These are phyloP conservation scores for Clonostachys rhizophaga DNA, from an alignment of 2,329 filamentous ascomycete species.

Conservation along the genomic window DNA sequence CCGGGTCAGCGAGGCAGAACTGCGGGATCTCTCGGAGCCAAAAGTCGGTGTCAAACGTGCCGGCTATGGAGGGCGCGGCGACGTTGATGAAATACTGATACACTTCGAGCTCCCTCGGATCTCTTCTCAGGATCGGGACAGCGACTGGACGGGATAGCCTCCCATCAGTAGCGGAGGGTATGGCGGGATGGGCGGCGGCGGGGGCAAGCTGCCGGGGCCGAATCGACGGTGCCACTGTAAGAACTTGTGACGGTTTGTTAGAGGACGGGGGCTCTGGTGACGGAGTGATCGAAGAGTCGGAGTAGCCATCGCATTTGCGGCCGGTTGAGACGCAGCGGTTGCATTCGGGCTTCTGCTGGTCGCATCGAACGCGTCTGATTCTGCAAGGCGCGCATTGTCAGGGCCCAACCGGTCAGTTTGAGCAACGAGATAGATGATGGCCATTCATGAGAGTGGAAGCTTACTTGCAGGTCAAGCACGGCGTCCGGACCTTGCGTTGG, in stretches of 20 bases:
- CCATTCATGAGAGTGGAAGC: background rate
- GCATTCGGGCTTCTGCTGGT: constrained; percentile 20
- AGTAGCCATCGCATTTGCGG: constrained; percentile 25
- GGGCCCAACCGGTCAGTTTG: background rate
- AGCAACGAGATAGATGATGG: background rate
- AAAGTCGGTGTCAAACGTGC: constrained; percentile 9
- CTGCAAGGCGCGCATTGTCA: constrained; percentile 6
- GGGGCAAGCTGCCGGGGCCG: background rate
- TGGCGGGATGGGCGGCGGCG: background rate
- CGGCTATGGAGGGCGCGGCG: constrained; percentile 6
- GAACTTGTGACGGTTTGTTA: background rate
- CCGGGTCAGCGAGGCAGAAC: constrained; percentile 7
- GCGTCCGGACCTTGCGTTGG: background rate
- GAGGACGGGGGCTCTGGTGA: background rate
- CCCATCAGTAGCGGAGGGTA: background rate
- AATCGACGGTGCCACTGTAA: background rate
- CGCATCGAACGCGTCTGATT: constrained; percentile 28
- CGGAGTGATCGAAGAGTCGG: background rate
- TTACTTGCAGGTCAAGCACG: constrained; percentile 1
- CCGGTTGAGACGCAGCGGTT: constrained; percentile 12
- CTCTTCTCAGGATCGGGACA: background rate
- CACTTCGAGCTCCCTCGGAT: constrained; percentile 4
- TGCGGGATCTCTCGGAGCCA: constrained; percentile 8
- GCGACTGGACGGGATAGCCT: background rate
- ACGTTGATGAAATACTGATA: constrained; percentile 9